Percentiles rank a stretch among this genome's conserved stretches.
Evolutionary conservation across 2,329 filamentous ascomycete genomes (phyloP).

Genomic region (Epichloe typhina): DNA sequence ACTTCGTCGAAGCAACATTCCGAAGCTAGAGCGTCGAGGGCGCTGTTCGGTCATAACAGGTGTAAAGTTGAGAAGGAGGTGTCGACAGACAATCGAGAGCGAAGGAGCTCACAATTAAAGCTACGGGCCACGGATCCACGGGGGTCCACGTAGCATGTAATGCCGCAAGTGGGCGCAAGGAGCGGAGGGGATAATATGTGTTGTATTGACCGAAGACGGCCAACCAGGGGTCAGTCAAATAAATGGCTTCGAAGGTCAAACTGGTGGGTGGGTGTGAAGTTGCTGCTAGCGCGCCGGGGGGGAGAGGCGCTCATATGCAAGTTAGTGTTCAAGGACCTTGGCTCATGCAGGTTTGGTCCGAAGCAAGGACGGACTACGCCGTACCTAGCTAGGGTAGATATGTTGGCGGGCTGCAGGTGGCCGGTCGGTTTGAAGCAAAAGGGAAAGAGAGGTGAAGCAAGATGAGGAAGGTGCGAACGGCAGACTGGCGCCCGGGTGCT

Average conservation of each 20-base stretch:
- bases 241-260: background rate
- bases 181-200: background rate
- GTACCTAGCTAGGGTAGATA: background rate
- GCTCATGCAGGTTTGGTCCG: too few relatives aligned
- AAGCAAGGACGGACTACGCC: background rate
- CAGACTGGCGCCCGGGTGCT: background rate
- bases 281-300: conserved; percentile 1
- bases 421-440: background rate
- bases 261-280: background rate
- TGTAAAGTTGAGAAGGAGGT: conserved; percentile 6
- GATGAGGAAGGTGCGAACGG: background rate
- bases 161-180: background rate
- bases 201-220: background rate
- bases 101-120: background rate
- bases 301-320: too few relatives aligned
- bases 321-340: too few relatives aligned
- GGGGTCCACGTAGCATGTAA: background rate
- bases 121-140: background rate
- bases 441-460: background rate
- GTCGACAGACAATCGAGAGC: background rate
- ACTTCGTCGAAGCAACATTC: conserved; percentile 51
- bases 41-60: conserved; percentile 17
- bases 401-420: background rate
- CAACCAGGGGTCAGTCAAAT: background rate
- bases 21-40: conserved; percentile 31